These are phyloP conservation scores for Hura crepitans DNA, from an alignment of 441 rosid genomes.

Conservation along the genomic window DNA sequence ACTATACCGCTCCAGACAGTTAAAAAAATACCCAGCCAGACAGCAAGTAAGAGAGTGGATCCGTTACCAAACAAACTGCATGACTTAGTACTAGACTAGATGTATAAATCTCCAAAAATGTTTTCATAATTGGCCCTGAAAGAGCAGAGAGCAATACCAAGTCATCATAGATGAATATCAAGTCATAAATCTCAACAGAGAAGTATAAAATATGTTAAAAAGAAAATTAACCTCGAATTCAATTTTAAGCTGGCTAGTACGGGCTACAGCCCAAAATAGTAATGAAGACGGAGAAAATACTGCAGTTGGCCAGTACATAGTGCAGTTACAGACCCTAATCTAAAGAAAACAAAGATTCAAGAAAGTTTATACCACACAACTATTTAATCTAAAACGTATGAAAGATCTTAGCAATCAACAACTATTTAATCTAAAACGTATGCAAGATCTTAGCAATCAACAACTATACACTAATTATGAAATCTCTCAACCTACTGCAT, in stretches of 20 bases:
- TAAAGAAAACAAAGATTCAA: conserved; percentile 4
- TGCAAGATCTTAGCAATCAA: neutral
- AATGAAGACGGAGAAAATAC: neutral
- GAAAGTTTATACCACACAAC: neutral
- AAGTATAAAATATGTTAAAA: neutral
- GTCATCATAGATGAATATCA: neutral
- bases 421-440: neutral
- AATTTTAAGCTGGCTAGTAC: neutral
- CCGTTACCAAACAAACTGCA: conserved; percentile 19
- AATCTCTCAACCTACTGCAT: neutral
- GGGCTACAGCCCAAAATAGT: neutral
- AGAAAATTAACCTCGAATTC: conserved; percentile 2
- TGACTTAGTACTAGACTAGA: conserved; percentile 2
- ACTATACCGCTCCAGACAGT: conserved; percentile 29
- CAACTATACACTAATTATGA: neutral
- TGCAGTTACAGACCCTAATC: conserved; percentile 26
- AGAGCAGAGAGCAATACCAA: conserved; percentile 18
- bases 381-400: neutral
- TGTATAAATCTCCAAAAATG: conserved; percentile 11
- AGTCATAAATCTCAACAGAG: conserved; percentile 4
- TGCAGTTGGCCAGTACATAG: neutral
- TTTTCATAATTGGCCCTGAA: conserved; percentile 18
- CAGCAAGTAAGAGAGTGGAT: conserved; percentile 16
- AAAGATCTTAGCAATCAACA: conserved; percentile 1
- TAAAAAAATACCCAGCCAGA: conserved; percentile 16